These are phyloP conservation scores for Vitis hybrid DNA, from an alignment of 177 flowering plant genomes.

Conservation along the genomic window DNA sequence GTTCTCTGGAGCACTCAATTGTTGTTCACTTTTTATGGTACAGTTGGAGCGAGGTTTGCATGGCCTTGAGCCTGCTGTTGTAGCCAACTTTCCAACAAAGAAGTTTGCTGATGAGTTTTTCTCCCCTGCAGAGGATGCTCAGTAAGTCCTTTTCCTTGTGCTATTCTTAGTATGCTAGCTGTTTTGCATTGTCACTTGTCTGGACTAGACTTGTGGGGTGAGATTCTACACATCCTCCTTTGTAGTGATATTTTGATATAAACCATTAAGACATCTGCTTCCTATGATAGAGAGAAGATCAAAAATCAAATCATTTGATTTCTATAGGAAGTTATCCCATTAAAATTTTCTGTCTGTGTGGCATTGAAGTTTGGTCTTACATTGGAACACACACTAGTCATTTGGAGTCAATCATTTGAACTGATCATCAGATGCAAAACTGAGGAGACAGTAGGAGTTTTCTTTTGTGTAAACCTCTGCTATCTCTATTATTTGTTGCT, in stretches of 20 bases:
- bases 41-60: slow-evolving; percentile 89
- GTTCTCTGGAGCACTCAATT: not conserved
- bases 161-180: not conserved
- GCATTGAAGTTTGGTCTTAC: no score
- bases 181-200: not conserved
- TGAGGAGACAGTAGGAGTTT: no score
- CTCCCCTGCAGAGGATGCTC: slow-evolving; percentile 56
- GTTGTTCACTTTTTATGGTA: slow-evolving; percentile 9
- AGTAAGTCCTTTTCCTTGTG: slow-evolving; percentile 48
- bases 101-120: slow-evolving; percentile 67
- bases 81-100: slow-evolving; percentile 79
- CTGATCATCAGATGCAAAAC: no score
- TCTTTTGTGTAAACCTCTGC: not conserved
- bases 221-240: not conserved
- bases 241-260: not conserved
- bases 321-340: not conserved
- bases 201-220: not conserved
- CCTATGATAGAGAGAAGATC: not conserved
- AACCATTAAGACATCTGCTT: not conserved
- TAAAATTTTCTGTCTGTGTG: not conserved
- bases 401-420: no score
- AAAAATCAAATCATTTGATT: not conserved
- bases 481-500: not conserved
- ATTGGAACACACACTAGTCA: no score
- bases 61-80: slow-evolving; percentile 68